phyloP scores from a whole-genome alignment of 176 grass and related monocot species.

The Phoenix dactylifera region DNA sequence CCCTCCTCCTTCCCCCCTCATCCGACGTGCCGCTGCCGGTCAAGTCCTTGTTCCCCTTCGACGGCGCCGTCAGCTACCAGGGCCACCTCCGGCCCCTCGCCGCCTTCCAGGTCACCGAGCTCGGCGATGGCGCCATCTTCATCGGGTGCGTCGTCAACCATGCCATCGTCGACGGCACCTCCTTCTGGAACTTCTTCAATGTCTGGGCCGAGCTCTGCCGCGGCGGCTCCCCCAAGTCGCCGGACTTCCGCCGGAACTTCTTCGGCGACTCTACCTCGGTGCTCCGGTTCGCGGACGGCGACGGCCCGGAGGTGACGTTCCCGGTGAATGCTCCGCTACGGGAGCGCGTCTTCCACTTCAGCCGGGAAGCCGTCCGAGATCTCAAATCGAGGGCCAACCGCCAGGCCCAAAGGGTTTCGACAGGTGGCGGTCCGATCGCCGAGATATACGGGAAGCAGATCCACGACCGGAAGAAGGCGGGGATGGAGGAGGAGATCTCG shows the following conservation, averaged over 20 bases:
- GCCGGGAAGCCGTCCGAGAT: conserved; percentile 35
- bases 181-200: conserved; percentile 93
- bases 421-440: neutral
- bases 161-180: conserved; percentile 84
- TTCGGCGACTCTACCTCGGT: conserved; percentile 73
- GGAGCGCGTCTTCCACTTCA: conserved; percentile 82
- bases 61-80: conserved; percentile 67
- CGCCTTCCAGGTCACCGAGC: conserved; percentile 83
- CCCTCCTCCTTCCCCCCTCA: conserved; percentile 36
- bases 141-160: conserved; percentile 74
- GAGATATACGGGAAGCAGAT: conserved; percentile 80
- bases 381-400: conserved; percentile 63
- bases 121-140: conserved; percentile 69
- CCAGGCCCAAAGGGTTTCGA: neutral
- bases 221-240: conserved; percentile 41
- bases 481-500: conserved; percentile 43
- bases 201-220: conserved; percentile 71
- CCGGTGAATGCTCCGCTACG: conserved; percentile 57
- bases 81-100: conserved; percentile 68
- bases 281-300: conserved; percentile 54
- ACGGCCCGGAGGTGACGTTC: conserved; percentile 66
- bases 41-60: conserved; percentile 72
- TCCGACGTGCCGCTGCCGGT: conserved; percentile 62
- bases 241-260: conserved; percentile 63
- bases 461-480: conserved; percentile 38